These are phyloP conservation scores for Melampsora larici-populina DNA, from an alignment of 1,284 basidiomycete genomes.

Conservation along the genomic window DNA sequence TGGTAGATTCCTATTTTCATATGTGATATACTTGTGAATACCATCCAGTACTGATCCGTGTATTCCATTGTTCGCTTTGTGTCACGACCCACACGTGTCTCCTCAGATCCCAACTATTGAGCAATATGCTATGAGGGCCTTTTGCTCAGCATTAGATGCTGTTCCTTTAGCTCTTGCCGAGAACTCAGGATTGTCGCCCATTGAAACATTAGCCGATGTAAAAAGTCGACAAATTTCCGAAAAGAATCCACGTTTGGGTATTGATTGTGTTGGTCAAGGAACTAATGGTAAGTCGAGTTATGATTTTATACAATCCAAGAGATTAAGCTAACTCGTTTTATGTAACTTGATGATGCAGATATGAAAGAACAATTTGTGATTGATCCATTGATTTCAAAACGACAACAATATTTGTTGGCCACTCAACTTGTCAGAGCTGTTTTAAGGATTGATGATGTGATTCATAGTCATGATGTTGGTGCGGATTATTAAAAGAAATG, in stretches of 20 bases:
- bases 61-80: conserved; percentile 8
- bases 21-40: background rate
- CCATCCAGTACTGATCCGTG: background rate
- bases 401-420: conserved; percentile 94
- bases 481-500: conserved; percentile 29
- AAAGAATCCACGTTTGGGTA: conserved; percentile 76
- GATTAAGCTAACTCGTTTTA: background rate
- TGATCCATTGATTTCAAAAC: conserved; percentile 93
- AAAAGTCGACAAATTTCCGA: conserved; percentile 91
- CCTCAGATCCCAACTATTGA: conserved; percentile 85
- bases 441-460: conserved; percentile 54
- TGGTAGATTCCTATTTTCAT: conserved; percentile 45
- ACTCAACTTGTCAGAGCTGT: conserved; percentile 70
- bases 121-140: conserved; percentile 99
- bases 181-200: conserved; percentile 93
- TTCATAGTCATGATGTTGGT: conserved; percentile 44
- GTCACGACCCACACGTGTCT: background rate
- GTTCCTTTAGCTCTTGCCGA: conserved; percentile 93
- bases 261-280: conserved; percentile 83
- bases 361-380: conserved; percentile 98
- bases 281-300: conserved; percentile 69
- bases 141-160: conserved; percentile 86
- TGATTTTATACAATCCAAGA: background rate
- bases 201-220: conserved; percentile 90
- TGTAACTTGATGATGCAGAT: conserved; percentile 60